Base-by-base conservation (phyloP, 225 moss, liverwort and hornwort species). In the Polytrichum commune region DNA sequence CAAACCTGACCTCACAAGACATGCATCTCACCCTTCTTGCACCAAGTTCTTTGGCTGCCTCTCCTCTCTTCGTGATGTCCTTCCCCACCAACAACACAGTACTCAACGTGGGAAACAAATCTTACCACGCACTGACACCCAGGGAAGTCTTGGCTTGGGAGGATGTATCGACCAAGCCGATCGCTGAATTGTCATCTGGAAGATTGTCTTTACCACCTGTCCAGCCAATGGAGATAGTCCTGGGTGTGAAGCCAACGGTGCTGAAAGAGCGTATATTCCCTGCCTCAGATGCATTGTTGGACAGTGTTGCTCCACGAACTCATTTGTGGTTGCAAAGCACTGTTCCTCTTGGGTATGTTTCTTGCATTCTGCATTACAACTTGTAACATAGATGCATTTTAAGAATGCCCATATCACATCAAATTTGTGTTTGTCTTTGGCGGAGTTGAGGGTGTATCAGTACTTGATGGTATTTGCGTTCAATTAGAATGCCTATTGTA, bases 321-420 rank as follows among this genome's bases (percentile, higher is more conserved):
- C 98, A 98, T 82, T 83, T 98, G 29, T 98, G 98, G 98, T 89
- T 98, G 83, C 98, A 98, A 80, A 98, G 98, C 79, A 91, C 91
- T 66, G 83, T 98, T 75, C 98, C 98, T 56, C 85, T 98, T 78
- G 98, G 98, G 98, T 98, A 87, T n/a, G 33, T 58, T 58, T 23
- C 57, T 23, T 58, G n/a, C 38, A 38, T 10, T 38, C 9, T 38
- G 38, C 38, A 1, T 38, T 38, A 10, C 26, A 26, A 26, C 10
- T 38, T 9, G 38, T 38, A 10, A 38, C 10, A 9, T 38, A 10
- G 1, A 38, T 38, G 38, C 38, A 38, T 10, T 38, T 9, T 9
- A 2, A 2, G 38, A 38, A 38, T 9, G 38, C 9, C 38, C 9
- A 2, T 38, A 38, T 38, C 0, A 35, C 33, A 38, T 38, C 38